Evolutionary conservation across 345 rosid genomes (phyloP).

Genomic region (Corchorus capsularis): DNA sequence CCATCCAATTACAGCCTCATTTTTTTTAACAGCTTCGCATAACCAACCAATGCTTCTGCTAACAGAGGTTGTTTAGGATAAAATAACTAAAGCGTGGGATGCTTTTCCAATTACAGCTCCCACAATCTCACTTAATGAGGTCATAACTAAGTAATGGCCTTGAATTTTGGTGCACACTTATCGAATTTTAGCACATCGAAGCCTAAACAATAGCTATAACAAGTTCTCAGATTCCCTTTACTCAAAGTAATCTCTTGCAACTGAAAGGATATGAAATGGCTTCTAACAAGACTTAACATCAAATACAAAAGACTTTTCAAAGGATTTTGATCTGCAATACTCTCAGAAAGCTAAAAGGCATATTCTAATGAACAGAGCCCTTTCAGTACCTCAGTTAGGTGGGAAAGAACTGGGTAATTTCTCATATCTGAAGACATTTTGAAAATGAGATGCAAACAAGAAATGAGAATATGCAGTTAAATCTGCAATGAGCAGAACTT

Average conservation of each 20-base stretch:
- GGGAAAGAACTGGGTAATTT: background rate
- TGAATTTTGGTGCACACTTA: background rate
- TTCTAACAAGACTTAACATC: background rate
- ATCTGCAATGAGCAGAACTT: background rate
- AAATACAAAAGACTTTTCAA: background rate
- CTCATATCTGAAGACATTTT: background rate
- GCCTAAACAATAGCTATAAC: background rate
- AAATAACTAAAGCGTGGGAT: background rate
- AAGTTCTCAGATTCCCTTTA: background rate
- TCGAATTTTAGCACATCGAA: no score
- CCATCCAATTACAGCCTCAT: background rate
- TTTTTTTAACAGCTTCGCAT: background rate
- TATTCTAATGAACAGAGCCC: background rate
- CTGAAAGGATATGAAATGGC: background rate
- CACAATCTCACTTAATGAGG: background rate
- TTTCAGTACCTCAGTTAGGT: background rate
- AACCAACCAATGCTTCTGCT: background rate
- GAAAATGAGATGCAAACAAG: conserved; percentile 2
- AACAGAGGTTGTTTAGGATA: background rate
- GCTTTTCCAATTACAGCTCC: no score
- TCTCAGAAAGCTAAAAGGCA: background rate
- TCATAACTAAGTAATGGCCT: background rate
- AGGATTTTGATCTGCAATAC: background rate
- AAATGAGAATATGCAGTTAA: conserved; percentile 4
- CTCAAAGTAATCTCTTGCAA: conserved; percentile 6